A percentile compares a stretch with the other conserved stretches of the same genome.
phyloP scores from a whole-genome alignment of 805 yeast genomes.

The Scheffersomyces lignosus region DNA sequence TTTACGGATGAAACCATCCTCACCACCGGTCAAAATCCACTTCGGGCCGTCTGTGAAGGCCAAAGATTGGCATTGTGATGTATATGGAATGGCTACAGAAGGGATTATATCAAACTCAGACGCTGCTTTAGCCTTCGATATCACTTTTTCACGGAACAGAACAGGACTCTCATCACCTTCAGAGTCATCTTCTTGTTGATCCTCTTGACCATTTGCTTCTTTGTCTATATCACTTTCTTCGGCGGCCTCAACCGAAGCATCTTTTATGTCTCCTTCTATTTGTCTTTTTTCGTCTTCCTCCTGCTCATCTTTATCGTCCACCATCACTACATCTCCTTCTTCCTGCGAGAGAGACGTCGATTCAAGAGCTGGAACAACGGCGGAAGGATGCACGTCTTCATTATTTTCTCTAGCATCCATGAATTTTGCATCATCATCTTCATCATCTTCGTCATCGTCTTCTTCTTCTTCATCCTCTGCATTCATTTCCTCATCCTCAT shows the following conservation, averaged over 20 bases:
- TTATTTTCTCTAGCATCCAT: constrained; percentile 6
- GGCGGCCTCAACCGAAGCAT: no score
- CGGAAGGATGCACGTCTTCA: background rate
- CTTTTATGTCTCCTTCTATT: constrained; percentile 1
- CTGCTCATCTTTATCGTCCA: constrained; percentile 12
- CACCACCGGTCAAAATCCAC: constrained; percentile 93
- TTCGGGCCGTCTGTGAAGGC: constrained; percentile 78
- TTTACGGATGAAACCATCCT: constrained; percentile 89
- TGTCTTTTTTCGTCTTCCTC: constrained; percentile 9
- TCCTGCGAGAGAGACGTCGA: no score
- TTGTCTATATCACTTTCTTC: constrained; percentile 6
- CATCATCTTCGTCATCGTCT: constrained; percentile 12
- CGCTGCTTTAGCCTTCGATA: constrained; percentile 50
- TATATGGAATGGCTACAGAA: constrained; percentile 82
- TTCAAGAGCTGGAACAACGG: background rate
- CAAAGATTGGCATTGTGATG: constrained; percentile 73
- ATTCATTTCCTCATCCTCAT: constrained; percentile 15
- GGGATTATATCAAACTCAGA: constrained; percentile 73
- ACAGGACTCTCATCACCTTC: constrained; percentile 3
- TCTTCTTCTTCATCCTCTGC: constrained; percentile 17
- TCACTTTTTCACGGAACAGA: constrained; percentile 25
- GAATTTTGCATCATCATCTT: constrained; percentile 11
- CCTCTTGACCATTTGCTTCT: constrained; percentile 3
- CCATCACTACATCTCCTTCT: constrained; percentile 18
- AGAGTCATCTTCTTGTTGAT: constrained; percentile 3